Evolutionary conservation across 2,329 filamentous ascomycete genomes (phyloP), one percentile per base, ranked within the genome.

Genomic region (Fusarium metavorans): DNA sequence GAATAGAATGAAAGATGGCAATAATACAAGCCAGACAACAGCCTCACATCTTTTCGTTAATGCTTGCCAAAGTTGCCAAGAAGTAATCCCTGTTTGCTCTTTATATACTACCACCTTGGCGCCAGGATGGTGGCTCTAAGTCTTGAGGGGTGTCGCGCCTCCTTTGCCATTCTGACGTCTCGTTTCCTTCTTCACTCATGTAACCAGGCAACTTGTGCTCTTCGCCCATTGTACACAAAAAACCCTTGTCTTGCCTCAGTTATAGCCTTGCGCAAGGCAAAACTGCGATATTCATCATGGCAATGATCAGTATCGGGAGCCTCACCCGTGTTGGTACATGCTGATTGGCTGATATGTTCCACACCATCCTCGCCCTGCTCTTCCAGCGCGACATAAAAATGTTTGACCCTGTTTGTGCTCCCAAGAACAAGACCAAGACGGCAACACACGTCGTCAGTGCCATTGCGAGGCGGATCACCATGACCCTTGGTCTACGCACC

Each of bases 391-490:
- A 4, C 10, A 30, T 13, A 52, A 52, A 52, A 52, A 52, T 16
- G 34, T 18, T 56, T 18, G 18, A 27, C 20, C 32, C 11, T 8
- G 43, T 45, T 61, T 62, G 30, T 35, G 30, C 45, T 32, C 34
- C 37, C 25, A 27, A 16, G 32, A 37, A 18, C 18, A 54, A 34
- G 27, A 34, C 18, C 50, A 54, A 34, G 45, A 30, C 58, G 23
- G 23, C 30, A 50, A 32, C 32, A 50, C 60, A 27, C 60, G 18
- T 63, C 23, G 34, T 54, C 41, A 54, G 20, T 39, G 25, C 32
- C 13, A 63, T 63, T 63, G 60, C 60, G 18, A 20, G 16, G 34
- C 50, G 45, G 27, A 56, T 63, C 56, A 54, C 13, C 52, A 71
- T 75, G 66, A 64, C 32, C n/a, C 34, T 52, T 18, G 0, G 50